Evolutionary conservation across 495 filamentous ascomycete species (phyloP).

Genomic region (Ramalina intermedia): DNA sequence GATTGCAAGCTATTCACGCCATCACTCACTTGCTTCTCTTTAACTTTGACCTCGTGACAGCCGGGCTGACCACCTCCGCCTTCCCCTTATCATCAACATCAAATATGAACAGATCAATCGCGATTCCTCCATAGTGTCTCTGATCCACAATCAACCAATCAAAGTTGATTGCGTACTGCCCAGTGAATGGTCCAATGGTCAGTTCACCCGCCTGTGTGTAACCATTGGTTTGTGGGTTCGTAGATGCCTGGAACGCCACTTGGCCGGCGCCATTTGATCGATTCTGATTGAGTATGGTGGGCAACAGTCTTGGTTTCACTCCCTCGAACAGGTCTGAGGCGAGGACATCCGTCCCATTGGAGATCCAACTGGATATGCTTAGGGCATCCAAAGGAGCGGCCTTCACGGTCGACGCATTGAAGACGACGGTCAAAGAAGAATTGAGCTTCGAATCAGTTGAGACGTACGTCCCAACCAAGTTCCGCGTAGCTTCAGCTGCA

Average conservation of each 20-base stretch:
- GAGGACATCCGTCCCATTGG: slow-evolving; percentile 33
- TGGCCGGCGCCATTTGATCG: slow-evolving; percentile 6
- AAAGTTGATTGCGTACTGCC: slow-evolving; percentile 3
- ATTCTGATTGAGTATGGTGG: slow-evolving; percentile 14
- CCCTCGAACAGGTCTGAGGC: slow-evolving; percentile 13
- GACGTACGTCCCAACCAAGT: slow-evolving; percentile 26
- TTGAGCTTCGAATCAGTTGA: slow-evolving; percentile 16
- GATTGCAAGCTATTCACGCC: not conserved
- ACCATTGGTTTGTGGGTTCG: not conserved
- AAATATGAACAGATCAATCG: slow-evolving; percentile 23
- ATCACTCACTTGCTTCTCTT: slow-evolving; percentile 13
- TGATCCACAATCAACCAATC: slow-evolving; percentile 19
- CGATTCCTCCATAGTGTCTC: slow-evolving; percentile 16
- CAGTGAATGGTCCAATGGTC: slow-evolving; percentile 13
- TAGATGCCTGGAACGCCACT: slow-evolving; percentile 18
- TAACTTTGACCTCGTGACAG: slow-evolving; percentile 15
- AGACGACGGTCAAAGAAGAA: slow-evolving; percentile 26
- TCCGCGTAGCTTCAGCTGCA: slow-evolving; percentile 15
- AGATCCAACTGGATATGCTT: slow-evolving; percentile 30
- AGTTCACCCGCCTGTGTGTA: not conserved
- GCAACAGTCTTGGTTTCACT: slow-evolving; percentile 15
- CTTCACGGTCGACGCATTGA: slow-evolving; percentile 17
- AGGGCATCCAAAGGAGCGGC: slow-evolving; percentile 24
- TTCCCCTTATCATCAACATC: slow-evolving; percentile 19
- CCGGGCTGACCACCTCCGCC: slow-evolving; percentile 18